Base-by-base conservation (phyloP, 306 rosid genomes). In the Neltuma alba region DNA sequence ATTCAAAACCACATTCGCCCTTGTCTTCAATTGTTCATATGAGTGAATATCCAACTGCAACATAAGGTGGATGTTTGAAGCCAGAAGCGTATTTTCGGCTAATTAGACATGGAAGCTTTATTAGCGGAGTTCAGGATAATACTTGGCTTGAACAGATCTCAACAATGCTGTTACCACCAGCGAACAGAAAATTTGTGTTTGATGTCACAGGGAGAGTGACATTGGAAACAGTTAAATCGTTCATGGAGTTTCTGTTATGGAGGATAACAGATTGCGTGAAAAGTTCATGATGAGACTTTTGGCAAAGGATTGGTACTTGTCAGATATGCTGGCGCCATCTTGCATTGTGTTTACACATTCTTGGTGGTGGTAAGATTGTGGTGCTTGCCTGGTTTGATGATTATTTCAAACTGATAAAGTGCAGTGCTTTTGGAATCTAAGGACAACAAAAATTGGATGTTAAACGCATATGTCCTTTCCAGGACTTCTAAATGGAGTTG, bases 201-300 rank as follows among this genome's bases (percentile, higher is more conserved):
- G 99, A 95, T 54, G 88, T 95, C 66, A 90, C 98, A 0, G 97
- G 99, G 73, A 89, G 98, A 78, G 96, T 91, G 72, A 93, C 98
- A 23, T 84, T 91, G 15, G 94, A 93, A 73, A 86, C 97, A 3
- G 72, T 87, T 9, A 87, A 93, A 81, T 93, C 97, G 9, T 76
- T 95, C 60, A 83, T 88, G 85, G 96, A 83, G 57, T 87, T 90
- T 38, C 48, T 91, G 76, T n/a, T 89, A 41, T 86, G 84, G 89
- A 86, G 88, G 83, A 78, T 91, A 13, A 63, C 90, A 28, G 96
- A 91, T 30, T 89, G 91, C 21, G 80, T 90, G 54, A 95, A 87
- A 55, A 36, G 86, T 87, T 76, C 97, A 80, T 54, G 92, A 88
- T 58, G 93, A 88, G 79, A 91, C 79, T 70, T 84, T 89, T 62